Percentiles rank a stretch among this genome's conserved stretches.
Evolutionary conservation across 2,329 filamentous ascomycete species (phyloP).

Genomic region (Penicillium vulpinum): DNA sequence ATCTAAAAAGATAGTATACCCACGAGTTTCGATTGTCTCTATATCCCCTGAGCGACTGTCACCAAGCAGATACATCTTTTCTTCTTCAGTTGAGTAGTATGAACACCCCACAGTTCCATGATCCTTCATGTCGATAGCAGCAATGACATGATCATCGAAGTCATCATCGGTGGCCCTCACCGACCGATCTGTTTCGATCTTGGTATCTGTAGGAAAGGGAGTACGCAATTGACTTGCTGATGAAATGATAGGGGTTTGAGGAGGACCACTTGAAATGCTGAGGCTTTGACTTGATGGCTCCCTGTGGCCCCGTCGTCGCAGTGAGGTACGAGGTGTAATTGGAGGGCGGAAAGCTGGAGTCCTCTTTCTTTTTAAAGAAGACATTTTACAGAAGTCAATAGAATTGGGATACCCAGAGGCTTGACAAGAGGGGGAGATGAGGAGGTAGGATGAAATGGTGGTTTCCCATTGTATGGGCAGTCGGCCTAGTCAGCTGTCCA

Average conservation of each 20-base stretch:
- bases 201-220: constrained; percentile 7
- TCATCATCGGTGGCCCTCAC: constrained; percentile 49
- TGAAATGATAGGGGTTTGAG: constrained; percentile 7
- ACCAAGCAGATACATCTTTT: constrained; percentile 72
- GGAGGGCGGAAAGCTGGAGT: constrained; percentile 7
- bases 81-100: constrained; percentile 72
- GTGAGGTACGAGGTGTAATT: constrained; percentile 15
- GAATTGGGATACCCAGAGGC: background rate
- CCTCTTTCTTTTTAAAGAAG: constrained; percentile 19
- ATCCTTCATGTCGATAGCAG: constrained; percentile 76
- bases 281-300: constrained; percentile 8
- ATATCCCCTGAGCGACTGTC: constrained; percentile 69
- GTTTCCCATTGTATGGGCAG: background rate
- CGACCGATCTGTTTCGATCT: constrained; percentile 29
- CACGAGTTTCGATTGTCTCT: constrained; percentile 64
- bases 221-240: constrained; percentile 10
- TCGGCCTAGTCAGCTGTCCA: background rate
- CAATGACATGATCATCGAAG: constrained; percentile 65
- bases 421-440: background rate
- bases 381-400: constrained; percentile 5
- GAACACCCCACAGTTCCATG: constrained; percentile 75
- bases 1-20: constrained; percentile 11
- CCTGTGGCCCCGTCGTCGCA: constrained; percentile 4
- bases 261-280: background rate
- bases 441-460: background rate